Conservation (phyloP, 2,329 filamentous ascomycete species). For the Clathrospora elynae region DNA sequence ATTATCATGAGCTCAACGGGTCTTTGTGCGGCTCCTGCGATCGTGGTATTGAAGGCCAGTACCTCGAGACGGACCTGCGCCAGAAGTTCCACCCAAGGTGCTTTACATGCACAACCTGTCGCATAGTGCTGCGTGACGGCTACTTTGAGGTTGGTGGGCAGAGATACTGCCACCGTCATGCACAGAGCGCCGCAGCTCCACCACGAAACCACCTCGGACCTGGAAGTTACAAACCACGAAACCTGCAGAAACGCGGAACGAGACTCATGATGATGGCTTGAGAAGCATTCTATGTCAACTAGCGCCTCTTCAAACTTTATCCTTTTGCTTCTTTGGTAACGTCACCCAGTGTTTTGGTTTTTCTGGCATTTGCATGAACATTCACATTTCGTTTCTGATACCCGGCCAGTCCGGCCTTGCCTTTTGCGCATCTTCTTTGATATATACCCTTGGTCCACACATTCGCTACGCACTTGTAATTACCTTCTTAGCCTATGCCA, state of each 20-base stretch:
- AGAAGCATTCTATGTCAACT: conserved; percentile 14
- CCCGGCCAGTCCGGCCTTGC: conserved; percentile 31
- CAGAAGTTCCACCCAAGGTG: conserved; percentile 87
- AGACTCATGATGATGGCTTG: conserved; percentile 58
- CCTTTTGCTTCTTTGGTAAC: conserved; percentile 9
- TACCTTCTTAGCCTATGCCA: conserved; percentile 4
- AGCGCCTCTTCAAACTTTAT: neutral
- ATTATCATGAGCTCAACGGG: conserved; percentile 90
- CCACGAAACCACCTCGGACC: conserved; percentile 49
- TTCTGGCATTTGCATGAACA: conserved; percentile 17
- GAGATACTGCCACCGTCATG: conserved; percentile 87
- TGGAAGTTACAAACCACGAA: conserved; percentile 41
- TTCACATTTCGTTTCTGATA: conserved; percentile 26
- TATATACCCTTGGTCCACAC: conserved; percentile 13
- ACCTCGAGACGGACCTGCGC: conserved; percentile 77
- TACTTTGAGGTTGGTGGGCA: conserved; percentile 87
- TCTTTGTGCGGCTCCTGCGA: conserved; percentile 82
- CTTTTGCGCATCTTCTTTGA: conserved; percentile 9
- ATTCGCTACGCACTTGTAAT: conserved; percentile 16
- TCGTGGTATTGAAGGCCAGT: conserved; percentile 89
- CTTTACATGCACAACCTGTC: conserved; percentile 82
- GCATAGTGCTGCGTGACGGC: conserved; percentile 73
- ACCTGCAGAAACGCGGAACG: conserved; percentile 56
- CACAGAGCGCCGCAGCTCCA: conserved; percentile 61
- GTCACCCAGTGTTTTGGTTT: conserved; percentile 19